Conservation (phyloP, 1,284 basidiomycete genomes). For the Marasmius fiardii region DNA sequence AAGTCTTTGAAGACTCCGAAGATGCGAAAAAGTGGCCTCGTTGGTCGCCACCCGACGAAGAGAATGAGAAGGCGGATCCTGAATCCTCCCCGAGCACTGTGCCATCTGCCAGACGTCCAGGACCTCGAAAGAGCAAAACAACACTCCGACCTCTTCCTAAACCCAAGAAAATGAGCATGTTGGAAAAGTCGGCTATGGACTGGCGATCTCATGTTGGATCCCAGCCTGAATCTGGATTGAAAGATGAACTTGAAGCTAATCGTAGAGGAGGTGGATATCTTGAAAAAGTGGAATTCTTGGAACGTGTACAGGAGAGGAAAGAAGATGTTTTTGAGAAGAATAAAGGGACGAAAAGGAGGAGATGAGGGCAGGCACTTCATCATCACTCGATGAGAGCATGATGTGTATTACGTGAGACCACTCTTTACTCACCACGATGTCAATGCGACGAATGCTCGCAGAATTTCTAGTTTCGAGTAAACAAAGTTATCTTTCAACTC, state of each 20-base stretch:
- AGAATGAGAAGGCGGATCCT: neutral
- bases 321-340: constrained; percentile 59
- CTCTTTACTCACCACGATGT: neutral
- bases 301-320: constrained; percentile 67
- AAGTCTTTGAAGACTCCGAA: constrained; percentile 65
- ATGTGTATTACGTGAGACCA: neutral
- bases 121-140: constrained; percentile 63
- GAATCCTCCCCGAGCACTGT: constrained; percentile 16
- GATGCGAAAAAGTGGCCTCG: constrained; percentile 74
- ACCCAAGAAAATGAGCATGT: constrained; percentile 72
- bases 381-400: no score
- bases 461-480: constrained; percentile 11
- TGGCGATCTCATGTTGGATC: constrained; percentile 67
- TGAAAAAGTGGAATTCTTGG: constrained; percentile 78
- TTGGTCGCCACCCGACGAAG: constrained; percentile 35
- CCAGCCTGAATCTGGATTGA: constrained; percentile 38
- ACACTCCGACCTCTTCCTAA: constrained; percentile 53
- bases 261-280: constrained; percentile 72
- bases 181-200: constrained; percentile 82
- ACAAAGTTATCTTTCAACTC: constrained; percentile 4
- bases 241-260: constrained; percentile 72
- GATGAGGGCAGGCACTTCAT: no score
- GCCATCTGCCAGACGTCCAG: constrained; percentile 41
- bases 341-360: constrained; percentile 55
- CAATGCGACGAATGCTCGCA: constrained; percentile 6